Base-by-base conservation (phyloP, 129 eudicot species). In the Erigeron canadensis region DNA sequence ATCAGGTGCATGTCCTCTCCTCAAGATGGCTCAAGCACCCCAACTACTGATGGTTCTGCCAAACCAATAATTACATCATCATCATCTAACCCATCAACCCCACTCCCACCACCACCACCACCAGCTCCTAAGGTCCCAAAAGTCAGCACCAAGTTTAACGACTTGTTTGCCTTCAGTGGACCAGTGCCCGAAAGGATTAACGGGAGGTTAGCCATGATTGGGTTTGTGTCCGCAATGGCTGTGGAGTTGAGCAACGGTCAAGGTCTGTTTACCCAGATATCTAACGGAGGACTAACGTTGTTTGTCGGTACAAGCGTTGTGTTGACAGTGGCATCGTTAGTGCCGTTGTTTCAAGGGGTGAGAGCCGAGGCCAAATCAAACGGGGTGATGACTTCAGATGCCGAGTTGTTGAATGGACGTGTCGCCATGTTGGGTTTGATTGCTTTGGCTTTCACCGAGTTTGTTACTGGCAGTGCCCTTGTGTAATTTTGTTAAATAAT, bases 111-210 rank as follows among this genome's bases (percentile, higher is more conserved):
- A 37, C 76, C 78, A 11, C 42, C 82, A 0, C n/a, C n/a, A n/a
- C 47, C 81, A 8, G 39, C 67, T 10, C 84, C 84, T 0, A n/a
- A n/a, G n/a, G n/a, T n/a, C n/a, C 85, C 83, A 0, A 86, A 86
- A 73, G 78, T 75, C 1, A 92, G 91, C 70, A 87, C 95, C 0
- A 80, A 78, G 1, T 85, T 92, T 37, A 46, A 60, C 1, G 96
- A 92, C 68, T 63, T 92, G 8, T 61, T 92, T 7, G 91, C 96
- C 10, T 92, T 92, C 84, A 71, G 96, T 37, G 98, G 98, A 10
- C 96, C 98, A 0, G 96, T 83, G 48, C 98, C 96, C 7, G 98
- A 92, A 75, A 83, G 96, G 72, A 92, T 92, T 76, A 92, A 92
- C 75, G 98, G 98, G 9, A 77, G 98, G 72, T 56, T 92, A 1